Evolutionary conservation across 805 yeast species (phyloP).

Genomic region (Isabelozyma pseudorhagii): DNA sequence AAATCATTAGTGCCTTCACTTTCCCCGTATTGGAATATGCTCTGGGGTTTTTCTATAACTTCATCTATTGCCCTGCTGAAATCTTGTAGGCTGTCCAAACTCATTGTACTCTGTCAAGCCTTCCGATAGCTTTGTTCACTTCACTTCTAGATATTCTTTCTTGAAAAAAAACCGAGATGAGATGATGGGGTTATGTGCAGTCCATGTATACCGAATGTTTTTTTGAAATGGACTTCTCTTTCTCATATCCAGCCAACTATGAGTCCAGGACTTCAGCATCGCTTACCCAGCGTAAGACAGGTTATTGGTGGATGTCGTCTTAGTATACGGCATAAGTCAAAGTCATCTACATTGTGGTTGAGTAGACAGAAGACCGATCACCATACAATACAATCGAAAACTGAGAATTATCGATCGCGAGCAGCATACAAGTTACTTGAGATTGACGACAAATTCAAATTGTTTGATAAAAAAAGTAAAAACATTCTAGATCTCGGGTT

Average conservation of each 20-base stretch:
- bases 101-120: background rate
- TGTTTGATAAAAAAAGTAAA: constrained; percentile 51
- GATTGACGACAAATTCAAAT: constrained; percentile 57
- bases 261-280: background rate
- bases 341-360: constrained; percentile 72
- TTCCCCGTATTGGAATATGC: background rate
- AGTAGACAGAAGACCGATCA: constrained; percentile 64
- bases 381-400: constrained; percentile 65
- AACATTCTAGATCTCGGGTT: constrained; percentile 84
- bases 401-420: constrained; percentile 64
- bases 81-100: background rate
- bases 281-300: background rate
- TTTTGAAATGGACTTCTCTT: too few relatives aligned
- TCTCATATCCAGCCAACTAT: background rate
- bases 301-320: background rate
- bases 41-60: background rate
- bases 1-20: constrained; percentile 10
- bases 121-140: background rate
- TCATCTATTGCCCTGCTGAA: background rate
- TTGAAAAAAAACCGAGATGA: background rate
- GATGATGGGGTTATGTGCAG: background rate
- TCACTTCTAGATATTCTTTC: background rate
- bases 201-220: background rate
- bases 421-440: constrained; percentile 90
- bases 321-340: constrained; percentile 16